phyloP scores from a whole-genome alignment of 2,329 filamentous ascomycete genomes.

The Arthrobotrys musiformis region DNA sequence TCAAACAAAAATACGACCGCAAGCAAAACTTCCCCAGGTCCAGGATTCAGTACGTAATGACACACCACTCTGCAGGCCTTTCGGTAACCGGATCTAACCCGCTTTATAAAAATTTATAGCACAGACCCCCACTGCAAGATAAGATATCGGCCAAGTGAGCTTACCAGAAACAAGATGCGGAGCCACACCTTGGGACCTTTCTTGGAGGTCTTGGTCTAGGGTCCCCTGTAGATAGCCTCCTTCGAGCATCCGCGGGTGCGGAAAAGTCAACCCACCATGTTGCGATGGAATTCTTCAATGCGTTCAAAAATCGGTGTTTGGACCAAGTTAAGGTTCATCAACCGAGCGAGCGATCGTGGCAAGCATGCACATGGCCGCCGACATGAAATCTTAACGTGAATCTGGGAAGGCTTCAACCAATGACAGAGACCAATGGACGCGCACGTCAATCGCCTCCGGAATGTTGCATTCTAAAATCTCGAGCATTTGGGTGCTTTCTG shows the following conservation, averaged over 20 bases:
- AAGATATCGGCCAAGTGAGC: slow-evolving; percentile 46
- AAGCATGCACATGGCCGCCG: slow-evolving; percentile 11
- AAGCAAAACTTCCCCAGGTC: slow-evolving; percentile 1
- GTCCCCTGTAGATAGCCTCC: slow-evolving; percentile 27
- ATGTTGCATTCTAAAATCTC: slow-evolving; percentile 35
- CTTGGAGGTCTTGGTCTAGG: slow-evolving; percentile 21
- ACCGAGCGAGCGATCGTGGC: slow-evolving; percentile 16
- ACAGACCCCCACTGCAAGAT: slow-evolving; percentile 22
- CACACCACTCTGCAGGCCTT: neutral
- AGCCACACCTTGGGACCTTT: slow-evolving; percentile 12
- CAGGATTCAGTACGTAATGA: slow-evolving; percentile 28
- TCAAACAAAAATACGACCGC: slow-evolving; percentile 5
- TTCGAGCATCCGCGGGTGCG: neutral
- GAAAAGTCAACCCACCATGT: slow-evolving; percentile 21
- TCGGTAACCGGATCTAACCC: slow-evolving; percentile 22
- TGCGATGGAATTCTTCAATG: slow-evolving; percentile 1
- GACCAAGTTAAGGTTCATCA: slow-evolving; percentile 20
- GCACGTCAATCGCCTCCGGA: slow-evolving; percentile 31
- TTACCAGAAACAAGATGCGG: slow-evolving; percentile 24
- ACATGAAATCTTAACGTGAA: slow-evolving; percentile 10
- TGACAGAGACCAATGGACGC: slow-evolving; percentile 1
- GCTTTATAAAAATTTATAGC: too few relatives aligned
- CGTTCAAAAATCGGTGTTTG: neutral
- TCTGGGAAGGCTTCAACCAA: slow-evolving; percentile 9
- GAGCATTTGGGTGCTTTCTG: neutral